phyloP scores from a whole-genome alignment of 2,329 filamentous ascomycete species.

The Microsporum ferrugineum region DNA sequence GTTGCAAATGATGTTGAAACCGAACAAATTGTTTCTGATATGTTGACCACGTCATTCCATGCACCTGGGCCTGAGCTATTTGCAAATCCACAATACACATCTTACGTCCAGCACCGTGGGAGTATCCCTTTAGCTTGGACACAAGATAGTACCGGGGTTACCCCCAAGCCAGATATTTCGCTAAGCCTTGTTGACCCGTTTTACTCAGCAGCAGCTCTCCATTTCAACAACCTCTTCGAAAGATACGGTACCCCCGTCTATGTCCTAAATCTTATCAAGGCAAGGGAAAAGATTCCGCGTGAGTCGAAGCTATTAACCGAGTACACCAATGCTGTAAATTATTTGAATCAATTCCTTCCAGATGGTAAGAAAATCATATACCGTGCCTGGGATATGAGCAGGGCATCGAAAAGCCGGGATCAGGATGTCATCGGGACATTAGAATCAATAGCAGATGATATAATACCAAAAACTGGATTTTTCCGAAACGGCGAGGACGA shows the following conservation, averaged over 20 bases:
- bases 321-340: conserved; percentile 75
- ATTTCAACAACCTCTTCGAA: conserved; percentile 90
- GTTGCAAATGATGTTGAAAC: conserved; percentile 98
- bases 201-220: conserved; percentile 80
- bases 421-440: conserved; percentile 90
- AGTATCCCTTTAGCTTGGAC: conserved; percentile 97
- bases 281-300: conserved; percentile 73
- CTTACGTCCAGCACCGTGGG: conserved; percentile 90
- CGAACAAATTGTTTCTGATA: conserved; percentile 94
- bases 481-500: conserved; percentile 80
- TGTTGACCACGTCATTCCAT: conserved; percentile 89
- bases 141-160: conserved; percentile 88
- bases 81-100: conserved; percentile 83
- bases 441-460: conserved; percentile 78
- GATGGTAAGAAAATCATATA: conserved; percentile 76
- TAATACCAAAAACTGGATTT: conserved; percentile 76
- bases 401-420: conserved; percentile 81
- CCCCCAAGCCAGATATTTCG: conserved; percentile 91
- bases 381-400: conserved; percentile 96
- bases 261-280: conserved; percentile 81
- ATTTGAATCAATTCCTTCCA: conserved; percentile 89
- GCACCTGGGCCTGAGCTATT: conserved; percentile 75
- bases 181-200: conserved; percentile 93
- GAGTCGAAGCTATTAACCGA: conserved; percentile 85
- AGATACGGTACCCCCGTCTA: conserved; percentile 89